These are phyloP conservation scores for Pneumocystis oryctolagi DNA, from an alignment of 1,139 yeast species.

Conservation along the genomic window DNA sequence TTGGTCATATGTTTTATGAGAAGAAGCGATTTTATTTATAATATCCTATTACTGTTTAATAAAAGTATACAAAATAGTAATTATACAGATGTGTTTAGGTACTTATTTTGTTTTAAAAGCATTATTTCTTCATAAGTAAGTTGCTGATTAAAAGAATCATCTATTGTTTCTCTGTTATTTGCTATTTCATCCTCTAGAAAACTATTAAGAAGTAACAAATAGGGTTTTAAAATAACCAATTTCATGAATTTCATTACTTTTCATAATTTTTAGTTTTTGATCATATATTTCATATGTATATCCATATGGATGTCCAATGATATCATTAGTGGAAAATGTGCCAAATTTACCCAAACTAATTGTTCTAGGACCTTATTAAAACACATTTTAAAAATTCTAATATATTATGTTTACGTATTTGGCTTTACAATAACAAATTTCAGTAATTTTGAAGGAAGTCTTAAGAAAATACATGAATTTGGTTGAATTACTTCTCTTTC, in stretches of 20 bases:
- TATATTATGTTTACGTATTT: background rate
- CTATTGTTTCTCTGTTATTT: constrained; percentile 55
- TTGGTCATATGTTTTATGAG: constrained; percentile 75
- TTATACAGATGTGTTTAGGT: constrained; percentile 26
- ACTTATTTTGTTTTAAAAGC: constrained; percentile 40
- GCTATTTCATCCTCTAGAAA: constrained; percentile 33
- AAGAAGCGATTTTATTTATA: constrained; percentile 63
- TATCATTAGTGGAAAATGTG: constrained; percentile 53
- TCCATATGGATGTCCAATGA: constrained; percentile 73
- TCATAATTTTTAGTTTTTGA: constrained; percentile 27
- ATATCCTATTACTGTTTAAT: constrained; percentile 41
- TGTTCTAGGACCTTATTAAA: constrained; percentile 23
- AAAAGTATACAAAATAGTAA: background rate
- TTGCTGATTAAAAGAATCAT: constrained; percentile 66
- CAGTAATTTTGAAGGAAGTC: background rate
- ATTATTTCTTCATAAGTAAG: constrained; percentile 66
- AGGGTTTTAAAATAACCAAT: constrained; percentile 19
- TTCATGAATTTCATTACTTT: constrained; percentile 10
- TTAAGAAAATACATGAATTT: constrained; percentile 7
- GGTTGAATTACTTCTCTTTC: constrained; percentile 27
- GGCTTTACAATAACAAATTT: background rate
- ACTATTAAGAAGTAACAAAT: constrained; percentile 8
- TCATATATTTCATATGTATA: constrained; percentile 74
- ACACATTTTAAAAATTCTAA: background rate
- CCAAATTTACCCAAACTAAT: constrained; percentile 86